Conservation (phyloP, 164 flowering plant species). For the grape (Vitis vinifera) region ASM3070453v1 NC_081806.1:6567001-6567500, state of each 20-base stretch:
- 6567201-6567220: too few relatives aligned
- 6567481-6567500: too few relatives aligned
- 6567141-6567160: constrained; percentile 19
- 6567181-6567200: background rate
- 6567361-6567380: too few relatives aligned
- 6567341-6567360: background rate
- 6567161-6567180: constrained; percentile 10
- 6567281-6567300: constrained; percentile 2
- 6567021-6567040: background rate
- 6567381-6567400: too few relatives aligned
- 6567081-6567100: background rate
- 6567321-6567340: background rate
- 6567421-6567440: too few relatives aligned
- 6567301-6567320: background rate
- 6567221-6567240: too few relatives aligned
- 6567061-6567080: background rate
- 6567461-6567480: too few relatives aligned
- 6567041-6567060: background rate
- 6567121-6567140: constrained; percentile 15
- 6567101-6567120: constrained; percentile 16
- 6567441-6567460: too few relatives aligned
- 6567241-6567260: background rate
- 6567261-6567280: background rate
- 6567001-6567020: background rate
- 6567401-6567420: too few relatives aligned